Conservation (phyloP, 371 early-diverging fungal species). For the Apophysomyces trapeziformis region DNA sequence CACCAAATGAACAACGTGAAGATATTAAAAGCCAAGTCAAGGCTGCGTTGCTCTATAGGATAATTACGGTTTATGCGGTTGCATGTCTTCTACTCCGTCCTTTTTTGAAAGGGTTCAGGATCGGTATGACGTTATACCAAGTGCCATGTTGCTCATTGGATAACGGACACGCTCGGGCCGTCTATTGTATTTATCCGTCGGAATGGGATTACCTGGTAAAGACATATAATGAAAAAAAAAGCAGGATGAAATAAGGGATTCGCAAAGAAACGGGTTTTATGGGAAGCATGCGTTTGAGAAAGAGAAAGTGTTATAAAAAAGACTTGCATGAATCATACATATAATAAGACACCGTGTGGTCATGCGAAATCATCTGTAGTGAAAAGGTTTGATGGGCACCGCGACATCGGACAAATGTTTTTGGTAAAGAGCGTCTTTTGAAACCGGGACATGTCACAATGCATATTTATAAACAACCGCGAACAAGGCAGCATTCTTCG, state of each 20-base stretch:
- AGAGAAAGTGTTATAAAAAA: not conserved
- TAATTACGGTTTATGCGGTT: too few species aligned
- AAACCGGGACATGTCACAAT: constrained; percentile 9
- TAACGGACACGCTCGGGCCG: constrained; percentile 7
- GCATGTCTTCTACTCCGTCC: too few species aligned
- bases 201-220: constrained; percentile 4
- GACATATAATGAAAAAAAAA: constrained; percentile 9
- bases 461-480: constrained; percentile 7
- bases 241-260: not conserved
- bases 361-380: not conserved
- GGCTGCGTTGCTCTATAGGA: too few species aligned
- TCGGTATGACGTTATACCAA: not conserved
- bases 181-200: constrained; percentile 9
- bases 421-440: not conserved
- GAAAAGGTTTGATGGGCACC: not conserved
- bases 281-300: not conserved
- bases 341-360: not conserved
- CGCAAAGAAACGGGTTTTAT: not conserved
- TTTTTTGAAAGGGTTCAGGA: not conserved
- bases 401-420: constrained; percentile 6
- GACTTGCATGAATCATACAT: not conserved
- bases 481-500: not conserved
- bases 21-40: too few species aligned
- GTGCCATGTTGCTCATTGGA: not conserved
- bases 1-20: too few species aligned